A percentile compares a stretch with the other conserved stretches of the same genome.
These are phyloP conservation scores for Xeromyces bisporus DNA, from an alignment of 495 filamentous ascomycete genomes.

Conservation along the genomic window DNA sequence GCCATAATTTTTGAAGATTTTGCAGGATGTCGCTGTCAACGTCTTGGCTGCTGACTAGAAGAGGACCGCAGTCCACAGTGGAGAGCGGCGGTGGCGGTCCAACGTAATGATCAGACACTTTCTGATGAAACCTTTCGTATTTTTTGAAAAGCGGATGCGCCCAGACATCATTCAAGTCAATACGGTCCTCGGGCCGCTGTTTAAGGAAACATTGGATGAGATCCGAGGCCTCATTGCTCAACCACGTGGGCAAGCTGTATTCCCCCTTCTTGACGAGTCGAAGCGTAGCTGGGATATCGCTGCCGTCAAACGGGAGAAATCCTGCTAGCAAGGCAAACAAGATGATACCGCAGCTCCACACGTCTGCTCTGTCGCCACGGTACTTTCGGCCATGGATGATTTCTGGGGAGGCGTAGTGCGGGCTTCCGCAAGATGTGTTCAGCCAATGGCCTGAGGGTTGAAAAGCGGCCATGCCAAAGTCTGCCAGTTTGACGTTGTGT, in stretches of 20 bases:
- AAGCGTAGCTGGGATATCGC: slow-evolving; percentile 39
- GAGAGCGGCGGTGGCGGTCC: slow-evolving; percentile 36
- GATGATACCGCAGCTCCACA: slow-evolving; percentile 92
- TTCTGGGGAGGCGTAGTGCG: slow-evolving; percentile 91
- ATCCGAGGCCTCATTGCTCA: slow-evolving; percentile 59
- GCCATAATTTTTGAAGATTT: slow-evolving; percentile 78
- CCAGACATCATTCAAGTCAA: slow-evolving; percentile 67
- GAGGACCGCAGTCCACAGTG: slow-evolving; percentile 35
- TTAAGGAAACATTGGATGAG: slow-evolving; percentile 61
- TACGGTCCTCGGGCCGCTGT: slow-evolving; percentile 54
- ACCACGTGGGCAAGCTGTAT: slow-evolving; percentile 50
- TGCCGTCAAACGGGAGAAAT: slow-evolving; percentile 66
- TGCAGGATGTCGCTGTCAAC: slow-evolving; percentile 65
- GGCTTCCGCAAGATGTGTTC: slow-evolving; percentile 82
- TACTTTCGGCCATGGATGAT: slow-evolving; percentile 57
- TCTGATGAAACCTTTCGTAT: slow-evolving; percentile 49
- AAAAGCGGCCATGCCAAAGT: slow-evolving; percentile 94
- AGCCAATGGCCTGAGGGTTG: slow-evolving; percentile 64
- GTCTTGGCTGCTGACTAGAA: slow-evolving; percentile 33
- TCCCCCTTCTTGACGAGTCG: slow-evolving; percentile 49
- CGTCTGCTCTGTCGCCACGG: slow-evolving; percentile 67
- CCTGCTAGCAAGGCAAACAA: slow-evolving; percentile 70
- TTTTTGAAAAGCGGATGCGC: slow-evolving; percentile 63
- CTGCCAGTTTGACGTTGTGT: slow-evolving; percentile 72
- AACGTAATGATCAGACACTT: slow-evolving; percentile 31